phyloP scores from a whole-genome alignment of 2,329 filamentous ascomycete genomes.

The Alternaria consortialis region DNA sequence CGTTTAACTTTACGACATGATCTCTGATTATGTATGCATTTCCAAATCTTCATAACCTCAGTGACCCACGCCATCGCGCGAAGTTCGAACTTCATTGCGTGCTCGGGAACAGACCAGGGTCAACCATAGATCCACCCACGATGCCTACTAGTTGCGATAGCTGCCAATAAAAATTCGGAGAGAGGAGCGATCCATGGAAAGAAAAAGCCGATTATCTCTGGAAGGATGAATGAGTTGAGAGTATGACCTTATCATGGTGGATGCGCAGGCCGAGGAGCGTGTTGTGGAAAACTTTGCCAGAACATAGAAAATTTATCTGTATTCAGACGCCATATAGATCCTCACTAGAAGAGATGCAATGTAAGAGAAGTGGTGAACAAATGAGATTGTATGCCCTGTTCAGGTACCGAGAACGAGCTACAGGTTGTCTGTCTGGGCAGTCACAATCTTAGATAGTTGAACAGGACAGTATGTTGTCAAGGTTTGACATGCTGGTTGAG shows the following conservation, averaged over 20 bases:
- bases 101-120: background rate
- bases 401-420: background rate
- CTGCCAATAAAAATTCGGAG: background rate
- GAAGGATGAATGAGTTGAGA: background rate
- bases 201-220: background rate
- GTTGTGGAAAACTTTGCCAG: background rate
- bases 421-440: background rate
- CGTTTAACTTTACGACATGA: background rate
- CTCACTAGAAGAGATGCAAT: no score
- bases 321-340: background rate
- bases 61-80: slow-evolving; percentile 1
- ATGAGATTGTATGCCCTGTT: background rate
- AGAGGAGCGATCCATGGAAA: background rate
- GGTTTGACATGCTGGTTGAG: background rate
- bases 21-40: background rate
- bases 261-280: no score
- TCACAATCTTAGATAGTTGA: background rate
- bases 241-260: background rate
- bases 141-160: background rate
- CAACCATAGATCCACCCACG: background rate
- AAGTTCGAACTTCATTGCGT: slow-evolving; percentile 3
- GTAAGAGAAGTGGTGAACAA: background rate
- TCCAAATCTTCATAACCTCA: background rate
- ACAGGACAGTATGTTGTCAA: background rate
- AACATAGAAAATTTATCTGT: background rate